Conservation (phyloP, 2,329 filamentous ascomycete species). For the Hortaea werneckii region DNA sequence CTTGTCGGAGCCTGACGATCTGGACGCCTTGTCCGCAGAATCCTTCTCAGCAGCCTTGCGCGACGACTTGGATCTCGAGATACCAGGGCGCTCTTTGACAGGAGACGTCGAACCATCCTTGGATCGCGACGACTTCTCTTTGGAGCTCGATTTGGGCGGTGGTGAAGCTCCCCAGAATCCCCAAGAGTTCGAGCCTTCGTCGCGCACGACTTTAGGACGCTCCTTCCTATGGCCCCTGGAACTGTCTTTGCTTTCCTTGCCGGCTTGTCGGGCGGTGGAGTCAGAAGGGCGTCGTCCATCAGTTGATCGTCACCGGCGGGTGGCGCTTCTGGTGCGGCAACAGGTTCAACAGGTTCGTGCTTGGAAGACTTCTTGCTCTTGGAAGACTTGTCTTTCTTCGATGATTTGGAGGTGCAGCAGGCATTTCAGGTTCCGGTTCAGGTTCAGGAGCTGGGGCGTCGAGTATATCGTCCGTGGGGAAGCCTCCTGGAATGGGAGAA, state of each 20-base stretch:
- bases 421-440: constrained; percentile 5
- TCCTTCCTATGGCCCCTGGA: constrained; percentile 59
- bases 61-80: constrained; percentile 48
- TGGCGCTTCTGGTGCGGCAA: constrained; percentile 22
- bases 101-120: constrained; percentile 31
- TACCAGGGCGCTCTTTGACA: constrained; percentile 28
- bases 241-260: constrained; percentile 33
- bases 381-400: constrained; percentile 24
- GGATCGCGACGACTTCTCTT: constrained; percentile 37
- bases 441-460: constrained; percentile 5
- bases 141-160: constrained; percentile 24
- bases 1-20: constrained; percentile 65
- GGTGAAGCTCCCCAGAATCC: constrained; percentile 57
- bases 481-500: constrained; percentile 36
- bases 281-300: constrained; percentile 30
- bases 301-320: not conserved
- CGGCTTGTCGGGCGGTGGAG: constrained; percentile 37
- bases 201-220: constrained; percentile 64
- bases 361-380: constrained; percentile 3
- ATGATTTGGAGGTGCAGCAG: constrained; percentile 12
- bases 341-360: constrained; percentile 21
- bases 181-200: constrained; percentile 55
- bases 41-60: constrained; percentile 42
- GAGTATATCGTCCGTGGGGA: constrained; percentile 35
- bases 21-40: constrained; percentile 50